phyloP scores from a whole-genome alignment of 306 rosid genomes.

The Crataegus laevigata region DNA sequence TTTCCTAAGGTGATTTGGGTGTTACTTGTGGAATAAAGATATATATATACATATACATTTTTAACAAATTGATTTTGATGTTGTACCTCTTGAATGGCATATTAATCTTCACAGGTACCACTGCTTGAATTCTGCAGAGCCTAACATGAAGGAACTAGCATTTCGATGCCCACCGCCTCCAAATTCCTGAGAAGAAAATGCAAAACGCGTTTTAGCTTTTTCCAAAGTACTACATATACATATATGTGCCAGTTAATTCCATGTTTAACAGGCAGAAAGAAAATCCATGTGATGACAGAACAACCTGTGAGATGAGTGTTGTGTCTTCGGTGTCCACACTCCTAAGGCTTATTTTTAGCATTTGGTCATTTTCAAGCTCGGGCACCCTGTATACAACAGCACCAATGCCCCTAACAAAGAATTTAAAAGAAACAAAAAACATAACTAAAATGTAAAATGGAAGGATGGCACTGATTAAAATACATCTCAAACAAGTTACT shows the following conservation, averaged over 20 bases:
- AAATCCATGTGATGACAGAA: background rate
- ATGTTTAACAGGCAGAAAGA: background rate
- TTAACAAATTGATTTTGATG: background rate
- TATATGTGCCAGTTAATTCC: background rate
- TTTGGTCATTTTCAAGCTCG: constrained; percentile 51
- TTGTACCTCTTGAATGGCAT: background rate
- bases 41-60: background rate
- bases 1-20: constrained; percentile 31
- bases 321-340: constrained; percentile 70
- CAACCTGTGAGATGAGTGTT: constrained; percentile 60
- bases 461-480: background rate
- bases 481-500: background rate
- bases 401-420: constrained; percentile 62
- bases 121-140: constrained; percentile 40
- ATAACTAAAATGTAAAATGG: background rate
- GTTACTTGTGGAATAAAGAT: constrained; percentile 19
- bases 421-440: background rate
- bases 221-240: background rate
- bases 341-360: constrained; percentile 72
- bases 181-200: constrained; percentile 39
- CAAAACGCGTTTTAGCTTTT: background rate
- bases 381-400: constrained; percentile 68
- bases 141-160: constrained; percentile 75
- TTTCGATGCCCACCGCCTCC: constrained; percentile 86
- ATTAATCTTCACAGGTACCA: constrained; percentile 29